Conservation (phyloP, 2,329 filamentous ascomycete genomes). For the Calonectria naviculata region DNA sequence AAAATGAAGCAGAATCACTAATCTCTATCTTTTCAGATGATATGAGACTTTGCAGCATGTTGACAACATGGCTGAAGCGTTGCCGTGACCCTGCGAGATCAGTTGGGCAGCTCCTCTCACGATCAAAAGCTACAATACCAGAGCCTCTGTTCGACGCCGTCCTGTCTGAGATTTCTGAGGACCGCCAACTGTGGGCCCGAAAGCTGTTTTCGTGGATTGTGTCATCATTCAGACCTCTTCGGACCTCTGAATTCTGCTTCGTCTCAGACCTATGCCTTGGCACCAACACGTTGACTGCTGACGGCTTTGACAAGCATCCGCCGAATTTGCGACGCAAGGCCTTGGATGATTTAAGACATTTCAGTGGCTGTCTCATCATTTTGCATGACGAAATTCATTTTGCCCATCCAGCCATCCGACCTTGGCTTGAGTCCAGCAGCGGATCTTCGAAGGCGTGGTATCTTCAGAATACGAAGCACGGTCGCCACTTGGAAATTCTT, state of each 20-base stretch:
- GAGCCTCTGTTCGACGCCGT: not conserved
- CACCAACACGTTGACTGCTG: too few species aligned
- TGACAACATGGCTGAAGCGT: not conserved
- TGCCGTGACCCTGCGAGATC: not conserved
- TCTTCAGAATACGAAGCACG: not conserved
- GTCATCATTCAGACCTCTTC: slow-evolving; percentile 1
- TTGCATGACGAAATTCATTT: slow-evolving; percentile 7
- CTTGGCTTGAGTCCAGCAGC: not conserved
- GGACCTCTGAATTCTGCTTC: not conserved
- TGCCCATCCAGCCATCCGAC: not conserved
- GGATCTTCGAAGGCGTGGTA: not conserved
- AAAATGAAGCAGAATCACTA: not conserved
- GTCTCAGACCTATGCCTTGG: not conserved
- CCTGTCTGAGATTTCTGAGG: not conserved
- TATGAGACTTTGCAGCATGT: not conserved
- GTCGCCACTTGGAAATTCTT: not conserved
- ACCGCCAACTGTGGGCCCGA: not conserved
- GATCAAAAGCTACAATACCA: not conserved
- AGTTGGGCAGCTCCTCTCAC: not conserved
- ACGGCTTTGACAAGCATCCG: too few species aligned
- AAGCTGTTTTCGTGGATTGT: slow-evolving; percentile 4
- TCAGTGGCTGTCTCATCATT: not conserved
- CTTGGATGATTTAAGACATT: not conserved
- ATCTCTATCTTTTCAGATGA: not conserved
- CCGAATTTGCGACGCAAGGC: too few species aligned